Evolutionary conservation across 2,329 filamentous ascomycete genomes (phyloP).

Genomic region (Fusarium mangiferae): DNA sequence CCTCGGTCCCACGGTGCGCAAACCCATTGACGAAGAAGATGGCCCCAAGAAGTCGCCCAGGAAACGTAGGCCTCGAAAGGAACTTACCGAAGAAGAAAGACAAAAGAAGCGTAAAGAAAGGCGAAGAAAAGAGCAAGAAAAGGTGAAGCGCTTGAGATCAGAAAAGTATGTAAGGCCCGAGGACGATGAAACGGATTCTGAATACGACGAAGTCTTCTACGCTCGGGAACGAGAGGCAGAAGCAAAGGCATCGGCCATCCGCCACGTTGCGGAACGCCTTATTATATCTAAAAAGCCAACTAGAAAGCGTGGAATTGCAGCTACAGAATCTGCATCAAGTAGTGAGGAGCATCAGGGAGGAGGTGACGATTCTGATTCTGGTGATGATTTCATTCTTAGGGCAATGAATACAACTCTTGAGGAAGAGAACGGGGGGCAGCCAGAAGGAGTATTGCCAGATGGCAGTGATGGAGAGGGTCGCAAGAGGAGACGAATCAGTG

Average conservation of each 20-base stretch:
- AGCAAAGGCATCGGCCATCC: conserved; percentile 25
- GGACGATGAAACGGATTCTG: conserved; percentile 89
- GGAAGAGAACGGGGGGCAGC: conserved; percentile 27
- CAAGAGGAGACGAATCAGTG: conserved; percentile 52
- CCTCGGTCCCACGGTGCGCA: conserved; percentile 70
- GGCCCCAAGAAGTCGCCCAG: conserved; percentile 58
- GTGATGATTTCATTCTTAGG: conserved; percentile 41
- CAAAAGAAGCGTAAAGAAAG: conserved; percentile 71
- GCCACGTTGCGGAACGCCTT: background rate
- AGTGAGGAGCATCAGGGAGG: conserved; percentile 6
- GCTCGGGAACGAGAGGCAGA: conserved; percentile 69
- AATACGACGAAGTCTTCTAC: conserved; percentile 78
- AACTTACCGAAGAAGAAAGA: conserved; percentile 70
- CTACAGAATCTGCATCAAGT: background rate
- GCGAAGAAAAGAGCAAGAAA: conserved; percentile 77
- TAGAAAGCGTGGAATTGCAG: conserved; percentile 41
- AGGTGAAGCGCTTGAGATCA: conserved; percentile 83
- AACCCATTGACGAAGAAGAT: conserved; percentile 65
- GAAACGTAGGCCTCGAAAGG: conserved; percentile 60
- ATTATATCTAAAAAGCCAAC: conserved; percentile 43
- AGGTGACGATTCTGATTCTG: conserved; percentile 28
- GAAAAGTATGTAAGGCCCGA: conserved; percentile 82
- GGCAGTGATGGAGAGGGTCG: conserved; percentile 49
- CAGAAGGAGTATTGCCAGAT: conserved; percentile 46
- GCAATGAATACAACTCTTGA: conserved; percentile 41